A percentile compares a stretch with the other conserved stretches of the same genome.
These are phyloP conservation scores for Dipodascus geniculatus DNA, from an alignment of 805 yeast genomes.

Conservation along the genomic window DNA sequence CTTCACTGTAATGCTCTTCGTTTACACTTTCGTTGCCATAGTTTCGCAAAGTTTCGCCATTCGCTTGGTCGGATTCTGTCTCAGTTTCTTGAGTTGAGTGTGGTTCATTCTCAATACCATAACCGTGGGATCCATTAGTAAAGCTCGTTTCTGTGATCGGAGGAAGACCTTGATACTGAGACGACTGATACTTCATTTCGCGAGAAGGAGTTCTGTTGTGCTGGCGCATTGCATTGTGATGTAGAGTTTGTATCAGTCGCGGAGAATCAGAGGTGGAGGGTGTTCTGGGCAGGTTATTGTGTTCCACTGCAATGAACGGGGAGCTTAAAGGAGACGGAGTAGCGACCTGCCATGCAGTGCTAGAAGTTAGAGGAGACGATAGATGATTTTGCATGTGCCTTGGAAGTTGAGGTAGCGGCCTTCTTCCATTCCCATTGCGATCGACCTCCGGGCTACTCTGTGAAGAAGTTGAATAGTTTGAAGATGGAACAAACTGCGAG, in stretches of 20 bases:
- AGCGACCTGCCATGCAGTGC: neutral
- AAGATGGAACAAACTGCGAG: neutral
- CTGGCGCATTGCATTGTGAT: neutral
- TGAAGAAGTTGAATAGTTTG: neutral
- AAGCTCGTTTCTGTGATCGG: neutral
- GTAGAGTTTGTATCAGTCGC: neutral
- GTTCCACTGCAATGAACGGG: neutral
- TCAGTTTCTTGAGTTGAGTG: neutral
- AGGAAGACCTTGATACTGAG: neutral
- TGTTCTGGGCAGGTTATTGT: neutral
- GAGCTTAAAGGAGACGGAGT: neutral
- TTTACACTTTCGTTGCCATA: too few relatives aligned
- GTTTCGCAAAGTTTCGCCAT: neutral
- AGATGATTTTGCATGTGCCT: conserved; percentile 1
- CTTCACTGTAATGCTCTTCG: neutral
- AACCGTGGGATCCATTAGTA: neutral
- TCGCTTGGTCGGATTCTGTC: neutral
- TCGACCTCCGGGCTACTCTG: neutral
- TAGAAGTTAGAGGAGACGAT: neutral
- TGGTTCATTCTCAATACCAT: neutral
- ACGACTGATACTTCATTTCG: neutral
- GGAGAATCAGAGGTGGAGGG: neutral
- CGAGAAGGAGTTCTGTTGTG: neutral
- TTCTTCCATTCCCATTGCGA: conserved; percentile 1
- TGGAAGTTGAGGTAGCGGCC: conserved; percentile 17